Evolutionary conservation across 2,329 filamentous ascomycete genomes (phyloP), one percentile per base, ranked within the genome.

Genomic region (Nemania sp.): DNA sequence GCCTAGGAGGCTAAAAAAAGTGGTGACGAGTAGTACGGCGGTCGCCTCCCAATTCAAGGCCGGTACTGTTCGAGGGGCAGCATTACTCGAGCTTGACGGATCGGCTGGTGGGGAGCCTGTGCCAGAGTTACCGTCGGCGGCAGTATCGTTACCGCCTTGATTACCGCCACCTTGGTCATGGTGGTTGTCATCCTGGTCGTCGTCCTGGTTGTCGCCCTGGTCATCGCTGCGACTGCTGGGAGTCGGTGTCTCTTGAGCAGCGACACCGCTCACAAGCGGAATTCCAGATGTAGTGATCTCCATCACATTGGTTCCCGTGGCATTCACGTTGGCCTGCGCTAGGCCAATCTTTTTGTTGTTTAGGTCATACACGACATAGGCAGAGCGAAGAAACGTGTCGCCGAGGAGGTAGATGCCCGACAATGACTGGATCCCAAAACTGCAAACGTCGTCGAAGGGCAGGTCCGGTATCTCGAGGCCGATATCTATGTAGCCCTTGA

Each of bases 331-430:
- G 43, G 81, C 74, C 69, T 80, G 80, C 11, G 79, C 80, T 4
- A 83, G 64, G 52, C 71, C 79, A 49, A 84, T 71, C 68, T 79
- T 69, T 61, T 77, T 64, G 66, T 80, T 76, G 49, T 70, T 71
- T 36, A 82, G 65, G 61, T 83, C 79, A 64, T 81, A 82, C 49
- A 82, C 80, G 45, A 81, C 77, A 63, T 83, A 83, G 9, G 76
- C 75, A 23, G 72, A 73, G 14, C 77, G 73, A 43, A 79, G 63
- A 59, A 80, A 78, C 3, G 73, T 76, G 61, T 78, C 76, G 39
- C 77, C 77, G 2, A 79, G 72, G 12, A 79, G 68, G 22, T 75
- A 77, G 52, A 66, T 64, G 37, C 62, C 65, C 15, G 72, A 66
- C 49, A 69, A 74, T 9, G 61, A 46, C 61, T 77, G 74, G 52